Evolutionary conservation across 495 filamentous ascomycete genomes (phyloP), one percentile per base, ranked within the genome.

Genomic region (Hyphodiscus hymeniophilus): DNA sequence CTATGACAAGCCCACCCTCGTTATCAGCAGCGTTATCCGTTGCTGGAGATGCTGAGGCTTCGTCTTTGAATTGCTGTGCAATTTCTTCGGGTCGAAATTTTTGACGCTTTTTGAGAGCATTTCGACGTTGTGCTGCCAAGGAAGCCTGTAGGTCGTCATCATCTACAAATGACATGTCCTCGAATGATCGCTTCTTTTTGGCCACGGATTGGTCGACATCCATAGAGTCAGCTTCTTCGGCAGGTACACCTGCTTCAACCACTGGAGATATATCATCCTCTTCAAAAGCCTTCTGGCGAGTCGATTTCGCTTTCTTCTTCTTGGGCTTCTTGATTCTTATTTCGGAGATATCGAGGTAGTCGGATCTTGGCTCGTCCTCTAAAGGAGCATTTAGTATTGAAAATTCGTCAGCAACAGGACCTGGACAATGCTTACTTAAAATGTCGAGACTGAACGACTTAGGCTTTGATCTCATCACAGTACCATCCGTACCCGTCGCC

Each of bases 291-390:
- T 77, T 79, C 57, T 82, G 79, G 44, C 85, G 74, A 10, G 85
- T 88, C 33, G 81, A 72, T 57, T 87, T 89, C 7, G 76, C 69
- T 68, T 92, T 94, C 68, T 87, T 92, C 71, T 91, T 96, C 64
- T 94, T 96, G 2, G 88, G 83, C 65, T 96, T 96, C 66, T 83
- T 86, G 49, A 94, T 74, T 63, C 94, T 96, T 56, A 95, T 69
- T 55, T 91, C 84, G 17, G 82, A 84, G 32, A 82, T 63, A 50
- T 94, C 89, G 60, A 90, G 72, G 62, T 96, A 97, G 65, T 98
- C 92, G 15, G 89, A 95, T 5, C 68, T 62, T 2, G 80, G 77
- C 7, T 77, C 75, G n/a, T 83, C 75, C 58, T 81, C 80, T 54
- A 67, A 63, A 18, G 18, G 1, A 11, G 13, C 1, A 18, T 41